Evolutionary conservation across 2,329 filamentous ascomycete genomes (phyloP).

Genomic region (Pseudogymnoascus sp.): DNA sequence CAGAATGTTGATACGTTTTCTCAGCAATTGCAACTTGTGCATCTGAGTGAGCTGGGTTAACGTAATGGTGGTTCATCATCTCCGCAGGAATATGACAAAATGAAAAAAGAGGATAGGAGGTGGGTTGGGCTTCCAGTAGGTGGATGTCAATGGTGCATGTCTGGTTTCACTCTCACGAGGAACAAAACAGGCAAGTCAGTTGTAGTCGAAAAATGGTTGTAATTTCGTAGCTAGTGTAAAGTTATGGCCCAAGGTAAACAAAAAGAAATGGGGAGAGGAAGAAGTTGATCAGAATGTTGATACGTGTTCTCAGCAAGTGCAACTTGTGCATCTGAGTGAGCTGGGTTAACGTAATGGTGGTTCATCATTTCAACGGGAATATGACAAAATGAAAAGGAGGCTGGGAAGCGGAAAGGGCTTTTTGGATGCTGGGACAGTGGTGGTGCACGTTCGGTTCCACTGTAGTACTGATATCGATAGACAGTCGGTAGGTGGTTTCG

Average conservation of each 20-base stretch:
- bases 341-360: slow-evolving; percentile 9
- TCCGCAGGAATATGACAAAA: neutral
- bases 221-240: neutral
- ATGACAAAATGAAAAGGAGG: neutral
- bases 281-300: slow-evolving; percentile 8
- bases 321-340: slow-evolving; percentile 9
- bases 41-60: neutral
- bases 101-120: neutral
- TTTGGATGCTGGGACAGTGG: neutral
- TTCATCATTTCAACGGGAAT: slow-evolving; percentile 7
- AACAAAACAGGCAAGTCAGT: neutral
- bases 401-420: neutral
- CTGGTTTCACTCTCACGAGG: neutral
- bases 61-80: neutral
- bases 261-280: neutral
- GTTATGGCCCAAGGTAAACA: neutral
- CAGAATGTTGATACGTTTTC: neutral
- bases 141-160: neutral
- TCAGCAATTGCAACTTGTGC: neutral
- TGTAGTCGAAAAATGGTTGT: neutral
- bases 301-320: slow-evolving; percentile 8
- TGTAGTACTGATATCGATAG: neutral
- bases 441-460: neutral
- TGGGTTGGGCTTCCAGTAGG: neutral
- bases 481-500: neutral